Evolutionary conservation across 108 stramenopile genomes (phyloP).

Genomic region (Skeletonema tropicum): DNA sequence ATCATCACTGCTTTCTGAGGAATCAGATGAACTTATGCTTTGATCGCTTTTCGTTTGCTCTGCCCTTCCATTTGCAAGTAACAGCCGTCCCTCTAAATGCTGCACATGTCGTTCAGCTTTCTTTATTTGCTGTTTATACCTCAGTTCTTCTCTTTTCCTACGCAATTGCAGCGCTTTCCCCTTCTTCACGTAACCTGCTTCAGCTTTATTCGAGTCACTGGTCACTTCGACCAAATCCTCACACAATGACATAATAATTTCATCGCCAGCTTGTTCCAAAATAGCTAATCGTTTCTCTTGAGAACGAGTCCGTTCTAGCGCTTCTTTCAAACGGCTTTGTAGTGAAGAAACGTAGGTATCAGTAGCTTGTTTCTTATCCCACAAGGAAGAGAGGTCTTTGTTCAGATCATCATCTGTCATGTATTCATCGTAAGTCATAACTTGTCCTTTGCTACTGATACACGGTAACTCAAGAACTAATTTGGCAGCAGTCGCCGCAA

Average conservation of each 20-base stretch:
- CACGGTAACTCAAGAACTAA: constrained; percentile 39
- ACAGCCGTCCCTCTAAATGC: constrained; percentile 30
- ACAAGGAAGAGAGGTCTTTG: constrained; percentile 23
- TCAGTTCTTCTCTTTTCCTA: constrained; percentile 35
- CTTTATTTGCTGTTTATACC: constrained; percentile 27
- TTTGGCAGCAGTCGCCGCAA: constrained; percentile 21
- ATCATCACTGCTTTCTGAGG: constrained; percentile 11
- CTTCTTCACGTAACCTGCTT: constrained; percentile 47
- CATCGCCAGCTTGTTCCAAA: constrained; percentile 51
- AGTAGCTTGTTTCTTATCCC: constrained; percentile 32
- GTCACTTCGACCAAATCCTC: constrained; percentile 53
- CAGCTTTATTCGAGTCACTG: constrained; percentile 40
- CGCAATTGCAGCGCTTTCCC: constrained; percentile 33
- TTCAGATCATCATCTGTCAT: not conserved
- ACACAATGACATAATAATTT: constrained; percentile 49
- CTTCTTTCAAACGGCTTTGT: constrained; percentile 39
- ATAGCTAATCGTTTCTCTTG: constrained; percentile 45
- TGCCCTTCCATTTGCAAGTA: constrained; percentile 5
- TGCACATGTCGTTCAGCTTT: constrained; percentile 28
- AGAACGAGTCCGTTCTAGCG: constrained; percentile 35
- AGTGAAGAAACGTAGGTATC: constrained; percentile 25
- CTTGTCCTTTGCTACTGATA: not conserved
- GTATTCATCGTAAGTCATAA: constrained; percentile 42
- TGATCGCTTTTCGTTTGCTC: constrained; percentile 6
- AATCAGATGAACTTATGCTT: constrained; percentile 19